Evolutionary conservation across 1,139 yeast genomes (phyloP).

Genomic region (Kurtzmaniella quercitrusa): DNA sequence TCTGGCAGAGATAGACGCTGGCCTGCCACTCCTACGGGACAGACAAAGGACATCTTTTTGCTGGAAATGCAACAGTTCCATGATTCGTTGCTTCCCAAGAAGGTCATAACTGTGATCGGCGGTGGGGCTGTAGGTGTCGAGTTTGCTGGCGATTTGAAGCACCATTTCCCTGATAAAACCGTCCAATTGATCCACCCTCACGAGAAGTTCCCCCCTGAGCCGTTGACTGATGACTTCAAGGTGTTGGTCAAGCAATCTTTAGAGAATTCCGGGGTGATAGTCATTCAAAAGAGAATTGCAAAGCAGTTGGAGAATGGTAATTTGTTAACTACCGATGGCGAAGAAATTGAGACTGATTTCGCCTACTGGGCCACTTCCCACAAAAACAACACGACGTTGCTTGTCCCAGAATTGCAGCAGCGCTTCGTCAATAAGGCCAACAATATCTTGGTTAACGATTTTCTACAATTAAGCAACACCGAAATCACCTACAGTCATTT

Average conservation of each 20-base stretch:
- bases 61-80: slow-evolving; percentile 32
- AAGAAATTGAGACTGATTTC: slow-evolving; percentile 26
- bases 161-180: slow-evolving; percentile 27
- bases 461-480: slow-evolving; percentile 27
- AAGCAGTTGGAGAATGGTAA: slow-evolving; percentile 24
- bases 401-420: slow-evolving; percentile 14
- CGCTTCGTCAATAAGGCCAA: slow-evolving; percentile 22
- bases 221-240: slow-evolving; percentile 30
- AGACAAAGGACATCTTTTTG: slow-evolving; percentile 22
- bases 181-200: slow-evolving; percentile 42
- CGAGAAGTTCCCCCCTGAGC: slow-evolving; percentile 36
- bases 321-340: slow-evolving; percentile 25
- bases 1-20: slow-evolving; percentile 49
- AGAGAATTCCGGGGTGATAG: slow-evolving; percentile 16
- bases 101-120: slow-evolving; percentile 35
- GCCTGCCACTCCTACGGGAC: slow-evolving; percentile 50
- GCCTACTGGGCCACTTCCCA: slow-evolving; percentile 45
- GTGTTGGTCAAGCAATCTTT: slow-evolving; percentile 22
- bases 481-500: slow-evolving; percentile 18
- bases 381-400: slow-evolving; percentile 32
- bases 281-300: slow-evolving; percentile 23
- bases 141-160: slow-evolving; percentile 43
- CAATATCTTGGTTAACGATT: slow-evolving; percentile 32
- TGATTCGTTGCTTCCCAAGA: slow-evolving; percentile 17
- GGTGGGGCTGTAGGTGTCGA: slow-evolving; percentile 53